phyloP scores from a whole-genome alignment of 73 alveolate species.

The Tetrahymena malaccensis region DNA sequence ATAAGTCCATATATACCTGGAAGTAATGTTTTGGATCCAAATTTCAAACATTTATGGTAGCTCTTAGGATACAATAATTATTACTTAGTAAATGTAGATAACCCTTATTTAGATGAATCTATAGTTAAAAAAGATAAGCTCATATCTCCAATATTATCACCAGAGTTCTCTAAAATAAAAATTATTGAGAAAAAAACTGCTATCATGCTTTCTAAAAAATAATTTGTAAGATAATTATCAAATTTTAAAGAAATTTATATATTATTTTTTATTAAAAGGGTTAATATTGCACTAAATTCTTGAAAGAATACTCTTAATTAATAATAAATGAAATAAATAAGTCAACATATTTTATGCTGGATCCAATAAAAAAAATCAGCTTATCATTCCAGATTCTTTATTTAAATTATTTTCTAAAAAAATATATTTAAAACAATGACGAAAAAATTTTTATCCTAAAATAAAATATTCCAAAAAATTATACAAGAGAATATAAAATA shows the following conservation, averaged over 20 bases:
- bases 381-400: not conserved
- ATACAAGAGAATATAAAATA: not conserved
- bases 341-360: not conserved
- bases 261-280: not conserved
- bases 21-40: not conserved
- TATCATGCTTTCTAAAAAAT: not conserved
- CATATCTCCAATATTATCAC: not conserved
- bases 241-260: not conserved
- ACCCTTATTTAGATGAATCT: not conserved
- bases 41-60: not conserved
- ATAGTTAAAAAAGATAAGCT: not conserved
- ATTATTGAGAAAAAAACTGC: not conserved
- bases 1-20: not conserved
- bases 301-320: not conserved
- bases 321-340: not conserved
- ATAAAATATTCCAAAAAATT: not conserved
- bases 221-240: not conserved
- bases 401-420: not conserved
- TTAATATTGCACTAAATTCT: not conserved
- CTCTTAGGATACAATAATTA: not conserved
- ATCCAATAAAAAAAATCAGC: not conserved
- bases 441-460: not conserved
- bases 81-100: not conserved
- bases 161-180: not conserved
- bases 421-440: not conserved